Percentiles rank a stretch among this genome's conserved stretches.
phyloP scores from a whole-genome alignment of 306 rosid species.

The Vigna nakashimae region DNA sequence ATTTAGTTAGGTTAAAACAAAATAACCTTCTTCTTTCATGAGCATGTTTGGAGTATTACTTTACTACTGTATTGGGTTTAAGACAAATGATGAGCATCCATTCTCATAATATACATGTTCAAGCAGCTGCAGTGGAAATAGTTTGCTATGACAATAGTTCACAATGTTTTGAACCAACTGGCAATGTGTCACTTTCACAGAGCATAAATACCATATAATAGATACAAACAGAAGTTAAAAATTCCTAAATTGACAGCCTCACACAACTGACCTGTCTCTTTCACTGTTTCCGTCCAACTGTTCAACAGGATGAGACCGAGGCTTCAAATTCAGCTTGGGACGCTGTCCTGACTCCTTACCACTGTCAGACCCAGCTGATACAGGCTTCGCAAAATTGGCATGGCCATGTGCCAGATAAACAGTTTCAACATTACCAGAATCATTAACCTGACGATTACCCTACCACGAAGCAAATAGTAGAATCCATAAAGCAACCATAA shows the following conservation, averaged over 20 bases:
- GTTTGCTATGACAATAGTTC: not conserved
- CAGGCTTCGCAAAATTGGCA: conserved; percentile 61
- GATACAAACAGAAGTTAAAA: conserved; percentile 14
- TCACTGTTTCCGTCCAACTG: conserved; percentile 62
- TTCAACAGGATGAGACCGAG: conserved; percentile 75
- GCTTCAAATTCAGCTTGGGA: conserved; percentile 89
- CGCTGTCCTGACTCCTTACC: conserved; percentile 75
- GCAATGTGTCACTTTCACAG: conserved; percentile 35
- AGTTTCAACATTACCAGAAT: conserved; percentile 58
- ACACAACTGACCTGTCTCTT: conserved; percentile 72
- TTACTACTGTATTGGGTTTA: not conserved
- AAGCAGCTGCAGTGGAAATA: not conserved
- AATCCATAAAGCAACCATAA: conserved; percentile 37
- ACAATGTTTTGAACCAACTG: conserved; percentile 26
- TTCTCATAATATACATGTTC: not conserved
- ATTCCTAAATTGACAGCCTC: conserved; percentile 17
- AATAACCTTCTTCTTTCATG: not conserved
- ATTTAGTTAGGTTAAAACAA: not conserved
- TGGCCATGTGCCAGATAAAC: conserved; percentile 58
- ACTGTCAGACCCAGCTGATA: conserved; percentile 59
- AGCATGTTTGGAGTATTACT: not conserved
- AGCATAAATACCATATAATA: conserved; percentile 10
- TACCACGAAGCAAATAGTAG: conserved; percentile 42
- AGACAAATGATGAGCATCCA: not conserved
- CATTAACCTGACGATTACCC: conserved; percentile 55